Evolutionary conservation across 768 basidiomycete species (phyloP).

Genomic region (Boletus rufocinnamomeus): DNA sequence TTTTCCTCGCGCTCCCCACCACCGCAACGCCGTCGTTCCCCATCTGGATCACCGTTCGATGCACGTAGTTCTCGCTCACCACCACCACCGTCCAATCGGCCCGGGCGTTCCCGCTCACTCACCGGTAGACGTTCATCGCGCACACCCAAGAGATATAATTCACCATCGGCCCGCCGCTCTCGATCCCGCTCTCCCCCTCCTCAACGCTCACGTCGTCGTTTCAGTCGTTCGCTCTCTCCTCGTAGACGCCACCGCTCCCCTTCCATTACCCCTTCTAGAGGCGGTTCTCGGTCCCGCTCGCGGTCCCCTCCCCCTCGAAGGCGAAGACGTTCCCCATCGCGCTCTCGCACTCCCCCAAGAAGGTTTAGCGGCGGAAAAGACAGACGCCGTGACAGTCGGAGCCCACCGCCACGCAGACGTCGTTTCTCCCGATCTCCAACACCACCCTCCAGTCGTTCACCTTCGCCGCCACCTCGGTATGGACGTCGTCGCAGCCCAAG

Average conservation of each 20-base stretch:
- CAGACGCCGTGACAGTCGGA: slow-evolving; percentile 32
- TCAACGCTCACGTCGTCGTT: slow-evolving; percentile 29
- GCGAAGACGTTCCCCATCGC: slow-evolving; percentile 38
- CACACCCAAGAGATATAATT: slow-evolving; percentile 29
- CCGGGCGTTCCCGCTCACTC: slow-evolving; percentile 44
- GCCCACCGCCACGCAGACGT: slow-evolving; percentile 40
- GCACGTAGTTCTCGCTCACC: slow-evolving; percentile 42
- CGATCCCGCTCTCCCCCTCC: slow-evolving; percentile 36
- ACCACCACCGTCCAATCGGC: slow-evolving; percentile 35
- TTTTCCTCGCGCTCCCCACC: slow-evolving; percentile 46
- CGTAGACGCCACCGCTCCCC: slow-evolving; percentile 37
- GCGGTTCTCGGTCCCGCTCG: slow-evolving; percentile 44
- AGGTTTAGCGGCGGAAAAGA: slow-evolving; percentile 20
- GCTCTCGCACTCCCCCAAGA: slow-evolving; percentile 35
- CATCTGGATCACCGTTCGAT: slow-evolving; percentile 39
- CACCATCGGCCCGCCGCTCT: slow-evolving; percentile 42
- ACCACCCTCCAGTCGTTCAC: slow-evolving; percentile 47
- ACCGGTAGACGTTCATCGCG: slow-evolving; percentile 38
- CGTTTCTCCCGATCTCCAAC: slow-evolving; percentile 51
- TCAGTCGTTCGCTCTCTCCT: slow-evolving; percentile 29
- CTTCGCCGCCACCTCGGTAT: slow-evolving; percentile 37
- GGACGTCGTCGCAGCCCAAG: slow-evolving; percentile 49
- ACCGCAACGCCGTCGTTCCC: slow-evolving; percentile 50
- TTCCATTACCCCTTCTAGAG: slow-evolving; percentile 34
- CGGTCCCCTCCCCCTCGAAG: slow-evolving; percentile 43